phyloP scores from a whole-genome alignment of 1,139 yeast genomes.

The Torulaspora globosa region DNA sequence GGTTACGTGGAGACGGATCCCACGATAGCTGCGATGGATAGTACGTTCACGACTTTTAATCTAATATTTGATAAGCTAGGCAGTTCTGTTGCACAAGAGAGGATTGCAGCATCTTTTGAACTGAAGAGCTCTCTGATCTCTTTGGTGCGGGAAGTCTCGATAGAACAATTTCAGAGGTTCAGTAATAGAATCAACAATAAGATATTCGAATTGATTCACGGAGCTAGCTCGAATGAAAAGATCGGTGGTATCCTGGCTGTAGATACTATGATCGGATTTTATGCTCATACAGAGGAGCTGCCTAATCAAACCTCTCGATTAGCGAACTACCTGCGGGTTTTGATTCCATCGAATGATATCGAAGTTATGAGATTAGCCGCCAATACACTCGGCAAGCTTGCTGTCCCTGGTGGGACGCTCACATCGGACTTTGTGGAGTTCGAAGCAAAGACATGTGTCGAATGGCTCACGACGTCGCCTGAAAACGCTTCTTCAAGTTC shows the following conservation, averaged over 20 bases:
- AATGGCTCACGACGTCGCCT: conserved; percentile 70
- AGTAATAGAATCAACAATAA: conserved; percentile 84
- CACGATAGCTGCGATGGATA: conserved; percentile 28
- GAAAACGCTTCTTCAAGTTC: conserved; percentile 45
- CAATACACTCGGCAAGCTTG: conserved; percentile 77
- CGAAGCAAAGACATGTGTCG: conserved; percentile 84
- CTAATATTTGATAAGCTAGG: conserved; percentile 33
- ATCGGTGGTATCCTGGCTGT: conserved; percentile 91
- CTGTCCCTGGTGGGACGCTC: conserved; percentile 82
- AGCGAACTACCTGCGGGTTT: conserved; percentile 78
- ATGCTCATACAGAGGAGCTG: conserved; percentile 68
- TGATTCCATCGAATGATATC: conserved; percentile 76
- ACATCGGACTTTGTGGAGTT: conserved; percentile 91
- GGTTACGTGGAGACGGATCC: conserved; percentile 24
- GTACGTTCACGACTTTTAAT: conserved; percentile 29
- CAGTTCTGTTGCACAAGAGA: conserved; percentile 42
- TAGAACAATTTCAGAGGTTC: conserved; percentile 75
- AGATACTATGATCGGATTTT: conserved; percentile 78
- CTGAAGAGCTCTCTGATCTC: conserved; percentile 63
- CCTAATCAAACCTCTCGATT: conserved; percentile 87
- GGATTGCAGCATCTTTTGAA: conserved; percentile 60
- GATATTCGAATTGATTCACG: conserved; percentile 78
- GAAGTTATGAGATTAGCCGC: conserved; percentile 87
- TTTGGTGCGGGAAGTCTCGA: conserved; percentile 67
- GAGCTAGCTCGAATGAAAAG: conserved; percentile 65